Conservation (phyloP, 1,284 basidiomycete genomes). For the Austroboletus olivaceoglutinosus region DNA sequence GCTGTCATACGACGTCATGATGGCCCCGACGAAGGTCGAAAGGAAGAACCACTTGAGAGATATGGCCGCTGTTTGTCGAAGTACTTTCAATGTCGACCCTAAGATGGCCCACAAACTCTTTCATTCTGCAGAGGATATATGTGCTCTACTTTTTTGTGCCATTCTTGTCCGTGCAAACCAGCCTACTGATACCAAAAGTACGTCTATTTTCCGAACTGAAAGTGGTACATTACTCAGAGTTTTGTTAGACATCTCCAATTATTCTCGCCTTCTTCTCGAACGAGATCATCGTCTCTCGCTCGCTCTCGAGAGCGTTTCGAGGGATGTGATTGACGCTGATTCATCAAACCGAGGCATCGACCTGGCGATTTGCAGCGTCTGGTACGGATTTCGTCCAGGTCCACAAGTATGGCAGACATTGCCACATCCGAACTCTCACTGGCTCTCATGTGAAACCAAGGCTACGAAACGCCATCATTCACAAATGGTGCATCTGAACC, state of each 20-base stretch:
- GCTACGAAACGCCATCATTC: neutral
- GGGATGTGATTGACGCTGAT: conserved; percentile 3
- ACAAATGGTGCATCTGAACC: neutral
- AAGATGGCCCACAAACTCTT: conserved; percentile 18
- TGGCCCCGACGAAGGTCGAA: neutral
- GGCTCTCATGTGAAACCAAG: neutral
- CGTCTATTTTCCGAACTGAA: no score
- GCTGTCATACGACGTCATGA: neutral
- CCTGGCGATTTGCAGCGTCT: conserved; percentile 32
- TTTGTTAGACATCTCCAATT: neutral
- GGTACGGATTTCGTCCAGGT: conserved; percentile 20
- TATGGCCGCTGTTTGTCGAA: conserved; percentile 36
- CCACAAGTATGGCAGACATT: neutral
- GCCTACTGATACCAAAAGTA: neutral
- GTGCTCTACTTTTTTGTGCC: conserved; percentile 36
- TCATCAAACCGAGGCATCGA: conserved; percentile 27
- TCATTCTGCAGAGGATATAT: conserved; percentile 22
- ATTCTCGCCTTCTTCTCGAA: conserved; percentile 12
- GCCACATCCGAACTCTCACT: neutral
- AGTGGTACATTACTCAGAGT: no score
- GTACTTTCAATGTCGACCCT: conserved; percentile 38
- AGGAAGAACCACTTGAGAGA: neutral
- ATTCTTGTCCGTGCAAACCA: conserved; percentile 23
- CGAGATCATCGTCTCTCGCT: conserved; percentile 30
- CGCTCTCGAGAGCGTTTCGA: conserved; percentile 21